Evolutionary conservation across 1,284 basidiomycete genomes (phyloP).

Genomic region (Puccinia horiana): DNA sequence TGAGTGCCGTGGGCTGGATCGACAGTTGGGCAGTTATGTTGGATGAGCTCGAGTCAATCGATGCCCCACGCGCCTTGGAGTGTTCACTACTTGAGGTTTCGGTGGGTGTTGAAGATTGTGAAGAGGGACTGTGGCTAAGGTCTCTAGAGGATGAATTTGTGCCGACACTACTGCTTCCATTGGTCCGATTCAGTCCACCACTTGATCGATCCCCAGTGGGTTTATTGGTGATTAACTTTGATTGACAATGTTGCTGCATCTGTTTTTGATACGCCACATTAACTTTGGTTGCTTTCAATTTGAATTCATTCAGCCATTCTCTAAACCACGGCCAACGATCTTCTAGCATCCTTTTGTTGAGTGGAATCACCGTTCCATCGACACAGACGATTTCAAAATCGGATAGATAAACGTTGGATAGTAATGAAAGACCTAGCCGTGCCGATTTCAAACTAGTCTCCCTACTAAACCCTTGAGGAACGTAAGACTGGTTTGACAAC

Average conservation of each 20-base stretch:
- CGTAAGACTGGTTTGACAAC: conserved; percentile 63
- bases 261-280: conserved; percentile 38
- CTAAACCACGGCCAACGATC: conserved; percentile 48
- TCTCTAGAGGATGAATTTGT: conserved; percentile 55
- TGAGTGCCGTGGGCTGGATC: conserved; percentile 18
- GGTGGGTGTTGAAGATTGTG: conserved; percentile 18
- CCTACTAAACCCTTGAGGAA: conserved; percentile 52
- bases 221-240: neutral
- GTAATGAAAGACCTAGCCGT: conserved; percentile 1
- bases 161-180: neutral
- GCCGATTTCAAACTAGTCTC: conserved; percentile 31
- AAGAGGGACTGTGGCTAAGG: conserved; percentile 51
- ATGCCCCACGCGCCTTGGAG: conserved; percentile 62
- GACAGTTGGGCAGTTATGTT: conserved; percentile 19
- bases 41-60: conserved; percentile 2
- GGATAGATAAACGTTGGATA: conserved; percentile 11
- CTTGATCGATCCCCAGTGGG: conserved; percentile 1
- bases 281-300: conserved; percentile 28
- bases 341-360: conserved; percentile 24
- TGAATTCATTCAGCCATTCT: conserved; percentile 28
- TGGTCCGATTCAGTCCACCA: conserved; percentile 6
- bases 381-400: conserved; percentile 33
- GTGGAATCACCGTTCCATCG: conserved; percentile 24
- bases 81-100: conserved; percentile 14
- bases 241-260: conserved; percentile 16